These are phyloP conservation scores for Acacia concinna DNA, from an alignment of 331 rosid genomes.

Conservation along the genomic window DNA sequence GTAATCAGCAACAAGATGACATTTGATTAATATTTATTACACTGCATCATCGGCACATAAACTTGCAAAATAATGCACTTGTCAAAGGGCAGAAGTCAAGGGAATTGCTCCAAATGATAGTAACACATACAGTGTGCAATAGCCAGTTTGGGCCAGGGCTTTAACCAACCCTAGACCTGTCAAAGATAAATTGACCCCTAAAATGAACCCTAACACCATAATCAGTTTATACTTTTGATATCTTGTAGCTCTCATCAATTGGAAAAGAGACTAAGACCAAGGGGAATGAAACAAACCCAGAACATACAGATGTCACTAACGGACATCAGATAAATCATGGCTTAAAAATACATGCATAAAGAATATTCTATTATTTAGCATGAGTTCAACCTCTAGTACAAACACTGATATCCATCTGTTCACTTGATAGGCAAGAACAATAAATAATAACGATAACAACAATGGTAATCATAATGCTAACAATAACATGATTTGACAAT, in stretches of 20 bases:
- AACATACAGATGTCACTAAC: background rate
- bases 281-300: background rate
- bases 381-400: conserved; percentile 13
- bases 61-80: background rate
- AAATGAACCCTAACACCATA: background rate
- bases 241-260: background rate
- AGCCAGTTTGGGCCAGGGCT: background rate
- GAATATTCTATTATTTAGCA: background rate
- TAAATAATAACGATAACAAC: background rate
- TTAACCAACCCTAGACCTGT: background rate
- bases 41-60: background rate
- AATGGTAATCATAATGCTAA: background rate
- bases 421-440: conserved; percentile 19
- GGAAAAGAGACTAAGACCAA: background rate
- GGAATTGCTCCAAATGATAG: background rate
- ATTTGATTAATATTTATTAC: background rate
- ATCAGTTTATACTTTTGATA: background rate
- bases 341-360: background rate
- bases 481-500: background rate
- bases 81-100: background rate
- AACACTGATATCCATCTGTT: background rate
- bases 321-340: background rate
- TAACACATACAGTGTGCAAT: background rate
- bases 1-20: background rate
- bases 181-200: background rate